Percentiles rank a stretch among this genome's conserved stretches.
These are phyloP conservation scores for Ceratobasidium papillatum DNA, from an alignment of 1,284 basidiomycete genomes.

Conservation along the genomic window DNA sequence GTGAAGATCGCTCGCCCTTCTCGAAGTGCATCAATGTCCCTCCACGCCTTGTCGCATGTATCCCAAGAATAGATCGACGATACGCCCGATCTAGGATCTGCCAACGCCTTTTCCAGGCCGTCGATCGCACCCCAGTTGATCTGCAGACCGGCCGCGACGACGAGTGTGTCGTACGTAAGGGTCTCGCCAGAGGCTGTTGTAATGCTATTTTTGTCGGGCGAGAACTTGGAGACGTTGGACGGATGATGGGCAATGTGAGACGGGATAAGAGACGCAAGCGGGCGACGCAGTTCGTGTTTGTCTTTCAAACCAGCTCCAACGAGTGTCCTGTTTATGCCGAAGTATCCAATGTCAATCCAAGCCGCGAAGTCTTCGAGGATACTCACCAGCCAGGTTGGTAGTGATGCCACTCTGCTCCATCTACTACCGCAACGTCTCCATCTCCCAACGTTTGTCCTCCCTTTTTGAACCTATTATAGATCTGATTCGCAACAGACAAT, in stretches of 20 bases:
- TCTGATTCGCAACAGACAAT: constrained; percentile 80
- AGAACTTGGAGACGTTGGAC: constrained; percentile 79
- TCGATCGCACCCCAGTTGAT: constrained; percentile 83
- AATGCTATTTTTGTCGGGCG: constrained; percentile 78
- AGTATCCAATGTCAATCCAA: background rate
- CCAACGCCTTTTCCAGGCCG: constrained; percentile 81
- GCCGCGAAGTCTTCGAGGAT: background rate
- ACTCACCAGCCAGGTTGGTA: constrained; percentile 87
- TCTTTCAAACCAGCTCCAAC: constrained; percentile 83
- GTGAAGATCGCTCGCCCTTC: constrained; percentile 92
- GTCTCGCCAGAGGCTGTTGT: constrained; percentile 74
- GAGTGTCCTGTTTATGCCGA: constrained; percentile 72
- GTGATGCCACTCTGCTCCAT: constrained; percentile 77
- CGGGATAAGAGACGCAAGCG: constrained; percentile 76
- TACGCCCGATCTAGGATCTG: constrained; percentile 81
- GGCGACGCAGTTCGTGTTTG: constrained; percentile 74
- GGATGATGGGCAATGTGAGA: constrained; percentile 76
- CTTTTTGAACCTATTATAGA: constrained; percentile 78
- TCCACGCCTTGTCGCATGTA: constrained; percentile 88
- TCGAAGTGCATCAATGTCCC: constrained; percentile 77
- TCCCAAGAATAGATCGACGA: constrained; percentile 92
- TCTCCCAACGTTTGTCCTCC: constrained; percentile 71
- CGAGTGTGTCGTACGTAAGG: constrained; percentile 85
- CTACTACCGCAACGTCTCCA: constrained; percentile 86
- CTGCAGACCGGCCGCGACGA: constrained; percentile 90